Base-by-base conservation (phyloP, 495 filamentous ascomycete species). In the Hamigera avellanea region DNA sequence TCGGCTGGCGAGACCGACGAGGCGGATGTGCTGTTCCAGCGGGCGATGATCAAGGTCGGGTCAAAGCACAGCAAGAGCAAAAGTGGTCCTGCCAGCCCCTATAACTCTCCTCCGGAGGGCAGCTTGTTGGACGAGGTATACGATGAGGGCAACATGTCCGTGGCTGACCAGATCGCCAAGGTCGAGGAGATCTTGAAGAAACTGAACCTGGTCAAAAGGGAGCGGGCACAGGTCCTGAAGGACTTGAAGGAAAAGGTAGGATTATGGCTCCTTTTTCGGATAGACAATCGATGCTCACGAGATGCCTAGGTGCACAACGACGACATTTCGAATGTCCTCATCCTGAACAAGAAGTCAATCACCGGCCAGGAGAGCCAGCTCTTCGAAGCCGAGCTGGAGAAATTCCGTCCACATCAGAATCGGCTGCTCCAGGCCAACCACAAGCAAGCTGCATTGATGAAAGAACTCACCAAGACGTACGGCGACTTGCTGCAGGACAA, bases 341-440 rank as follows among this genome's bases (percentile, higher is more conserved):
- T 98, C 32, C 67, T 98, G 26, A 98, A 98, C 67, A 95, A 95
- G 51, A 95, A 95, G 51, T 78, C 86, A 2, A 85, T 95, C 43
- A 67, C 84, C 21, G 63, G 63, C 17, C 86, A 86, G 49, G 91
- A 96, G 52, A 80, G 66, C 19, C 82, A 89, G 49, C 73, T 96
- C 9, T 98, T 98, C 57, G 81, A 93, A 45, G 75, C 81, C 3
- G 88, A 98, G 57, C 72, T 98, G 8, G 93, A 95, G 56, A 98
- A 98, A 56, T 98, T 93, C 61, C 72, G 86, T 31, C 87, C 86
- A 10, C 84, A 95, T 53, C 93, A 96, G 53, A 93, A 76, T 43
- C 75, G 93, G 19, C 68, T 98, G 9, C 64, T 95, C 10, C 86
- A 94, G 56, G 86, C 88, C 31, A 88, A 81, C 40, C 88, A 96